Percentiles rank a stretch among this genome's conserved stretches.
These are phyloP conservation scores for Niebla homalea DNA, from an alignment of 495 filamentous ascomycete genomes.

Conservation along the genomic window DNA sequence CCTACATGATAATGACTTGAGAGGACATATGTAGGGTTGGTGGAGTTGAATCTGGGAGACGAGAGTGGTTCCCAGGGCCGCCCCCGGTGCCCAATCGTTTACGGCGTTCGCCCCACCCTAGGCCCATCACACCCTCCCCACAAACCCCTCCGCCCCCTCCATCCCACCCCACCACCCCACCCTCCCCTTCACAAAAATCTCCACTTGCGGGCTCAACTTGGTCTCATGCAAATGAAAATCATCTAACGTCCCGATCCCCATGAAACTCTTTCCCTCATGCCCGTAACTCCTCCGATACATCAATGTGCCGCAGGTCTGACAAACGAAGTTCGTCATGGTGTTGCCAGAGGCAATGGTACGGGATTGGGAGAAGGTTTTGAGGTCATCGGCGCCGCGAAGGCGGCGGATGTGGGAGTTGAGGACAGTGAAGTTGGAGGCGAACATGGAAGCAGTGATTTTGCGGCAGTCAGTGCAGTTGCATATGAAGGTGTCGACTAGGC, in stretches of 20 bases:
- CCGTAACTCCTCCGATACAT: conserved; percentile 34
- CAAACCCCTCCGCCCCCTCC: conserved; percentile 20
- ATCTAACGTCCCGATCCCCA: conserved; percentile 41
- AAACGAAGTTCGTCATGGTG: conserved; percentile 43
- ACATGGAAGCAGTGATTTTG: conserved; percentile 47
- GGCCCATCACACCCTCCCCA: not conserved
- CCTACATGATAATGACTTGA: no score
- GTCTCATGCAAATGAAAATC: conserved; percentile 40
- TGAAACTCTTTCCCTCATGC: conserved; percentile 28
- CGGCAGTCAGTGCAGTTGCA: conserved; percentile 46
- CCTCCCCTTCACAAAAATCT: conserved; percentile 32
- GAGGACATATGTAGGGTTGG: no score
- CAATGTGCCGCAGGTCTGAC: conserved; percentile 37
- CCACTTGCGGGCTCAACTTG: conserved; percentile 31
- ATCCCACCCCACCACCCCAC: conserved; percentile 29
- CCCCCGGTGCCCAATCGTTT: no score
- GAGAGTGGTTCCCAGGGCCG: no score
- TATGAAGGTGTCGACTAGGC: conserved; percentile 36
- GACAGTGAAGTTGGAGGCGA: conserved; percentile 42
- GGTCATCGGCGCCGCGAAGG: conserved; percentile 31
- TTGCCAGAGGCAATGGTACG: conserved; percentile 29
- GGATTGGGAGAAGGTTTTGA: conserved; percentile 27
- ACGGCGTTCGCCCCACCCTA: no score
- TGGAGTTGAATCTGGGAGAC: no score
- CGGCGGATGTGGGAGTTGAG: conserved; percentile 28